Evolutionary conservation across 148 eudicot species (phyloP).

Genomic region (Rhododendron henanense): DNA sequence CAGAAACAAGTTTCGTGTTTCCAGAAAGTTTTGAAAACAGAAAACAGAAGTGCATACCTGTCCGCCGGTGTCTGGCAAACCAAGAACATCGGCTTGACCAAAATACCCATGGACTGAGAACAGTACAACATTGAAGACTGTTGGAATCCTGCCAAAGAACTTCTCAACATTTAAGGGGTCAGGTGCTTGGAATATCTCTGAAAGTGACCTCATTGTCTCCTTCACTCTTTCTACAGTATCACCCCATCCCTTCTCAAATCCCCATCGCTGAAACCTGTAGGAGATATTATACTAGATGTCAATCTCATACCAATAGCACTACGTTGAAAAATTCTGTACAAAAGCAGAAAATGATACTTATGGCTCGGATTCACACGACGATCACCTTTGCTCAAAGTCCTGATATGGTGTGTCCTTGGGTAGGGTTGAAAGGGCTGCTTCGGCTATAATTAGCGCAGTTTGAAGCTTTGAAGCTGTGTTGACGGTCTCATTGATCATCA

Average conservation of each 20-base stretch:
- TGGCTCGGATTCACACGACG: background rate
- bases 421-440: slow-evolving; percentile 54
- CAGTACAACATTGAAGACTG: slow-evolving; percentile 65
- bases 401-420: slow-evolving; percentile 62
- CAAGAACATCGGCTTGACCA: slow-evolving; percentile 88
- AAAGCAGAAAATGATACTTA: background rate
- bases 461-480: slow-evolving; percentile 76
- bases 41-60: slow-evolving; percentile 43
- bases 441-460: slow-evolving; percentile 66
- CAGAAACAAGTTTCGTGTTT: background rate
- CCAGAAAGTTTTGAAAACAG: background rate
- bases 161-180: slow-evolving; percentile 59
- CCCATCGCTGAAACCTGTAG: slow-evolving; percentile 85
- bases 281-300: background rate
- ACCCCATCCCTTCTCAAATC: slow-evolving; percentile 98
- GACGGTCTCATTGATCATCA: slow-evolving; percentile 77
- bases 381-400: slow-evolving; percentile 65
- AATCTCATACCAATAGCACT: background rate
- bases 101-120: slow-evolving; percentile 96
- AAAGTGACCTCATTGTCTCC: slow-evolving; percentile 71
- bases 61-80: slow-evolving; percentile 98
- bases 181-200: slow-evolving; percentile 90
- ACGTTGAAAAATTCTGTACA: background rate
- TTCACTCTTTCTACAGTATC: slow-evolving; percentile 65
- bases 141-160: slow-evolving; percentile 72